These are phyloP conservation scores for Sporisorium iseilematis-ciliati DNA, from an alignment of 1,284 basidiomycete species.

Conservation along the genomic window DNA sequence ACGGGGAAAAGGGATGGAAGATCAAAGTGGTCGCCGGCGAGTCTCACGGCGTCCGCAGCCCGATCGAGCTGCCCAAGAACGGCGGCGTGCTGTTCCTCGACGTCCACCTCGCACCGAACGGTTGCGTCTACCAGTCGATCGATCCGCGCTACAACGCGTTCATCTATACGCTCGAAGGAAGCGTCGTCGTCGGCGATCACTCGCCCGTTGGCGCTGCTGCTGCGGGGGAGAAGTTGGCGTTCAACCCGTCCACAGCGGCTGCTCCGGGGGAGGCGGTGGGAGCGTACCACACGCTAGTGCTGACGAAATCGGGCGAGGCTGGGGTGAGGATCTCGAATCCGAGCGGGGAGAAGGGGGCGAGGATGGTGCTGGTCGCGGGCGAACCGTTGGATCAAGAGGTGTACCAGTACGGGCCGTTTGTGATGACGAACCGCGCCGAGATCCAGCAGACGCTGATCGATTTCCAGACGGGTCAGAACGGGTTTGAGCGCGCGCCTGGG, in stretches of 20 bases:
- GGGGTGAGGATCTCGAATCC: conserved; percentile 76
- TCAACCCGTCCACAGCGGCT: conserved; percentile 6
- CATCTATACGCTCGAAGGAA: conserved; percentile 68
- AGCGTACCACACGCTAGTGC: conserved; percentile 80
- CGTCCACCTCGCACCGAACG: conserved; percentile 77
- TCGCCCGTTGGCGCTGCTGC: conserved; percentile 68
- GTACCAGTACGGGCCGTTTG: conserved; percentile 82
- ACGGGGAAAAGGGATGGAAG: conserved; percentile 76
- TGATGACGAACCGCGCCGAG: conserved; percentile 83
- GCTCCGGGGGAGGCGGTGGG: conserved; percentile 70
- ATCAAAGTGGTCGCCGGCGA: conserved; percentile 90
- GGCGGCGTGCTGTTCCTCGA: conserved; percentile 96
- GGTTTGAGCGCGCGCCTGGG: conserved; percentile 87
- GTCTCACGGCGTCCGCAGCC: conserved; percentile 85
- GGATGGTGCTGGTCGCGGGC: conserved; percentile 76
- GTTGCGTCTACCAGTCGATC: conserved; percentile 84
- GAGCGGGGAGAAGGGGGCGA: conserved; percentile 25
- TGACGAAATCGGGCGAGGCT: conserved; percentile 73
- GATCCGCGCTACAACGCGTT: conserved; percentile 74
- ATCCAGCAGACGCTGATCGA: conserved; percentile 86
- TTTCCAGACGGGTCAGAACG: conserved; percentile 83
- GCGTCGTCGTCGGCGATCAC: conserved; percentile 74
- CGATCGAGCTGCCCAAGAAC: conserved; percentile 79
- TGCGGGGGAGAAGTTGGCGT: background rate
- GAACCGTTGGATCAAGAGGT: conserved; percentile 90